phyloP scores from a whole-genome alignment of 805 yeast species.

The Yamadazyma olivae region DNA sequence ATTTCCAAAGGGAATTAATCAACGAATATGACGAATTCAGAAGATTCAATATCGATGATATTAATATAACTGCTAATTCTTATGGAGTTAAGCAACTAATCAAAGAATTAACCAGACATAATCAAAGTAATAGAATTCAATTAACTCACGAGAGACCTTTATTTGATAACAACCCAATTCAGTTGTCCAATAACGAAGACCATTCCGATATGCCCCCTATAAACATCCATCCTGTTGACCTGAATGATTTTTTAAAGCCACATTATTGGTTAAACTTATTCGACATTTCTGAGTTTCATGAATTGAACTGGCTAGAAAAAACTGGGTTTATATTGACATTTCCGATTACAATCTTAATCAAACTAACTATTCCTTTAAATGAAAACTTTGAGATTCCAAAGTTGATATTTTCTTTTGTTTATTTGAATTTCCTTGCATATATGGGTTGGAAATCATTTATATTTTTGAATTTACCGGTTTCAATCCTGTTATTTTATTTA shows the following conservation, averaged over 20 bases:
- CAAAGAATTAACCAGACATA: constrained; percentile 25
- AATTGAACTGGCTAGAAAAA: constrained; percentile 2
- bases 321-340: constrained; percentile 1
- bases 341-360: constrained; percentile 5
- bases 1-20: constrained; percentile 10
- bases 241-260: background rate
- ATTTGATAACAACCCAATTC: constrained; percentile 3
- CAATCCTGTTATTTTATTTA: background rate
- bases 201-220: background rate
- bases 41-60: constrained; percentile 8
- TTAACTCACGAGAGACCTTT: constrained; percentile 8
- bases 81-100: constrained; percentile 29
- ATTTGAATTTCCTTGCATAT: background rate
- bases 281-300: background rate
- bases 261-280: background rate
- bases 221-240: background rate
- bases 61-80: constrained; percentile 7
- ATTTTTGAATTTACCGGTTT: constrained; percentile 5
- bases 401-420: constrained; percentile 1
- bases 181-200: constrained; percentile 1
- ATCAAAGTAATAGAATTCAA: constrained; percentile 2
- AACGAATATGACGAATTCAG: constrained; percentile 12
- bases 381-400: constrained; percentile 3
- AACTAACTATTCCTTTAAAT: constrained; percentile 6
- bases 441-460: background rate